Base-by-base conservation (phyloP, 176 grass and related monocot genomes). In the Rhynchospora pubera region DNA sequence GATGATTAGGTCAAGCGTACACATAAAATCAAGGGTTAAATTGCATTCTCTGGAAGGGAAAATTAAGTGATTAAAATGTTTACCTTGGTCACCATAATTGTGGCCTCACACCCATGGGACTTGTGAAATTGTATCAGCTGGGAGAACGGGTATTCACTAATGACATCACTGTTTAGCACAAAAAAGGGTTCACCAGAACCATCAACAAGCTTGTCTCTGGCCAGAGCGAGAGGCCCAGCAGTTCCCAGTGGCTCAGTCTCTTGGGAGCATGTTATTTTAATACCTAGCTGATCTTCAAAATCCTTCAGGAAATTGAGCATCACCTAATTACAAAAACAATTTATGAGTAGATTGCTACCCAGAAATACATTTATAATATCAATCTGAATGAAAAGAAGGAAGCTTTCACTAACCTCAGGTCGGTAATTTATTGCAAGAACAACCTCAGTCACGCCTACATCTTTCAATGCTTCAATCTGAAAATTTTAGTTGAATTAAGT, bases 41-140 rank as follows among this genome's bases (percentile, higher is more conserved):
- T 39, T 39, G 2, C 34, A 39, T 39, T 6, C 10, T 16, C 85
- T 34, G 79, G 24, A 24, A 15, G 48, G 64, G 16, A 77, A 62
- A 34, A 48, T 82, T 85, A 57, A 9, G 2, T 30, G 63, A 43
- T 83, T 3, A 21, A 86, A 66, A 52, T 63, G 26, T 79, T 48
- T 89, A 94, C 94, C 92, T 94, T 94, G 23, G 94, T 97, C 69
- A 97, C 94, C 94, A 97, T 97, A 73, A 94, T 97, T 83, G 94
- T 97, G 18, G 92, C 94, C 67, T 94, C 90, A 8, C 90, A 88
- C 4, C 88, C 91, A 83, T 97, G 91, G 16, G 80, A 65, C 70
- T 94, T 97, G 81, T 97, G 94, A 79, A 94, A 94, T 53, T 97
- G 5, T 21, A 97, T 88, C 80, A 97, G 87, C 81, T 97, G 90